Evolutionary conservation across 768 basidiomycete species (phyloP), one percentile per base, ranked within the genome.

Genomic region (Pulveroboletus ravenelii): DNA sequence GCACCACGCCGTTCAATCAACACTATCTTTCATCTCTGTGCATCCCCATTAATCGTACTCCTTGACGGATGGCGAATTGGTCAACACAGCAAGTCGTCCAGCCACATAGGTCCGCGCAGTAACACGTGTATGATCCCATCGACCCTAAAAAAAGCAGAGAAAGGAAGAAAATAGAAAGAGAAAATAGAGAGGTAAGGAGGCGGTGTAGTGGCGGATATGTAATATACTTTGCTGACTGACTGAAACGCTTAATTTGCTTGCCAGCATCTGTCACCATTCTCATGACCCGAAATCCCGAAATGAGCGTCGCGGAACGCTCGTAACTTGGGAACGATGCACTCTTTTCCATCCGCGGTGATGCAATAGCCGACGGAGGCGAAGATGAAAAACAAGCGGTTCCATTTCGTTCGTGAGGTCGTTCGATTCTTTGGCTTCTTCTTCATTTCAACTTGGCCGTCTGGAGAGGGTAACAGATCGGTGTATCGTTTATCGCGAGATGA

Each of bases 281-380:
- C 41, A 37, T 20, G 31, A 36, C 6, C 53, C 59, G 45, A 45
- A 43, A 39, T 2, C 39, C 54, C 50, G 51, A 59, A 54, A 50
- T 45, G 41, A 64, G 45, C 17, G 47, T 62, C 57, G 63, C 63
- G 60, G 62, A 55, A 62, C 10, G 51, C 43, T 62, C 60, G 54
- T 53, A 27, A 14, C 32, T 14, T 8, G 29, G 31, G 14, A 6
- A 14, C 32, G 23, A 9, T 42, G 29, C 41, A 29, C 23, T 29
- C 23, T 3, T 8, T n/a, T 10, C 52, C 47, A 41, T 30, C 60
- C 53, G 49, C 56, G 62, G 60, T 43, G 39, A 50, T 58, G 48
- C 17, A 12, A 14, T 41, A 39, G 25, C 37, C 41, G 46, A 46
- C 48, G 48, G 51, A 50, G 10, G 41, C 55, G 45, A 63, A 41